Percentiles rank a stretch among this genome's conserved stretches.
Conservation (phyloP, 192 early-diverging fungal species). For the Gonapodya sp. region DNA sequence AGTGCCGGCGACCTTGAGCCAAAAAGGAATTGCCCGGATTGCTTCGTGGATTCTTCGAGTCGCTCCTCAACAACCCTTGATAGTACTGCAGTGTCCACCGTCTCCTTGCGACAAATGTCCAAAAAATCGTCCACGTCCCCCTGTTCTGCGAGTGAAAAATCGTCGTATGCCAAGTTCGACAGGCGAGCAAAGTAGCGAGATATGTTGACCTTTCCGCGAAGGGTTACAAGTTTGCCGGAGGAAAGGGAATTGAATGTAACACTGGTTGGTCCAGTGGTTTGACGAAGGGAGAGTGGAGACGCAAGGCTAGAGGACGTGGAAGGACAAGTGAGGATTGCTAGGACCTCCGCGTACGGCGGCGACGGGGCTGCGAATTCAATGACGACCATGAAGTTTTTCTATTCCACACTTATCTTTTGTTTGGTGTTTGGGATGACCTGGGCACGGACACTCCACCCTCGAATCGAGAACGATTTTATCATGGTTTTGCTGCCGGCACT, state of each 20-base stretch:
- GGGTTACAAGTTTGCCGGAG: neutral
- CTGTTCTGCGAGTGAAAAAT: neutral
- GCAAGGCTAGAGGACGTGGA: neutral
- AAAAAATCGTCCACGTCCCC: neutral
- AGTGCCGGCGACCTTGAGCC: neutral
- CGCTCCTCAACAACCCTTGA: neutral
- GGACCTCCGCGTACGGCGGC: neutral
- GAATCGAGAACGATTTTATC: no score
- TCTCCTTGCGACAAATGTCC: neutral
- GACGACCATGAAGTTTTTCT: neutral
- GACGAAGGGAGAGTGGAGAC: neutral
- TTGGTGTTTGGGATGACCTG: no score
- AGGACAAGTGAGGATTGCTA: neutral
- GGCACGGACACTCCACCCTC: no score
- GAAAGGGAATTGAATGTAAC: neutral
- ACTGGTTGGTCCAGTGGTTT: neutral
- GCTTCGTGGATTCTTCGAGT: no score
- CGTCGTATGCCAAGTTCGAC: neutral
- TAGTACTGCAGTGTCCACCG: neutral
- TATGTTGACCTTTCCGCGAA: neutral
- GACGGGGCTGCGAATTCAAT: neutral
- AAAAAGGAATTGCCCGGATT: neutral
- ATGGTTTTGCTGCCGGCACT: no score
- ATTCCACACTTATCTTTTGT: no score
- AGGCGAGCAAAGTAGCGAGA: neutral